phyloP scores from a whole-genome alignment of 1,139 yeast species.

The Insectozyma bohioensis region DNA sequence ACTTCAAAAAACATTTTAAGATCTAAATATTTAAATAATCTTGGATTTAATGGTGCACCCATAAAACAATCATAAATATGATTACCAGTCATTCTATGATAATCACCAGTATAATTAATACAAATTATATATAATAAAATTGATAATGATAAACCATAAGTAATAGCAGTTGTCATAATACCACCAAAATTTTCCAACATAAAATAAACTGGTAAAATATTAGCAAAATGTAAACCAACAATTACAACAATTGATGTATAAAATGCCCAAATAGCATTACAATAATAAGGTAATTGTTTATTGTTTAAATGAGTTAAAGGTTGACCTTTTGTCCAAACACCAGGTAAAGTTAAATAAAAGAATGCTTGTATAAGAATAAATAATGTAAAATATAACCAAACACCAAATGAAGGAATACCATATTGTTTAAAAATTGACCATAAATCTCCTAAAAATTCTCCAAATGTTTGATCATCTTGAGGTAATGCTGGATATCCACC shows the following conservation, averaged over 20 bases:
- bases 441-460: conserved; percentile 50
- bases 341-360: conserved; percentile 88
- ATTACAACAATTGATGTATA: conserved; percentile 65
- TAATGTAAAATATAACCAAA: conserved; percentile 69
- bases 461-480: conserved; percentile 54
- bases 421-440: conserved; percentile 46
- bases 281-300: conserved; percentile 83
- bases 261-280: conserved; percentile 87
- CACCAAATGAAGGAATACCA: conserved; percentile 68
- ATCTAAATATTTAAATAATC: conserved; percentile 83
- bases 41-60: conserved; percentile 97
- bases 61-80: conserved; percentile 87
- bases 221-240: conserved; percentile 66
- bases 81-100: conserved; percentile 90
- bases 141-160: conserved; percentile 71
- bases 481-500: conserved; percentile 75
- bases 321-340: conserved; percentile 92
- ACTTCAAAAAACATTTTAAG: conserved; percentile 97
- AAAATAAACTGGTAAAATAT: conserved; percentile 68
- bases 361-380: conserved; percentile 71
- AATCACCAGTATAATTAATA: conserved; percentile 64
- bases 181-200: conserved; percentile 83
- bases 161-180: conserved; percentile 88
- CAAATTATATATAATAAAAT: conserved; percentile 63
- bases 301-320: conserved; percentile 79